A percentile compares a stretch with the other conserved stretches of the same genome.
phyloP scores from a whole-genome alignment of 257 asterid species.

The Solanum bulbocastanum region DNA sequence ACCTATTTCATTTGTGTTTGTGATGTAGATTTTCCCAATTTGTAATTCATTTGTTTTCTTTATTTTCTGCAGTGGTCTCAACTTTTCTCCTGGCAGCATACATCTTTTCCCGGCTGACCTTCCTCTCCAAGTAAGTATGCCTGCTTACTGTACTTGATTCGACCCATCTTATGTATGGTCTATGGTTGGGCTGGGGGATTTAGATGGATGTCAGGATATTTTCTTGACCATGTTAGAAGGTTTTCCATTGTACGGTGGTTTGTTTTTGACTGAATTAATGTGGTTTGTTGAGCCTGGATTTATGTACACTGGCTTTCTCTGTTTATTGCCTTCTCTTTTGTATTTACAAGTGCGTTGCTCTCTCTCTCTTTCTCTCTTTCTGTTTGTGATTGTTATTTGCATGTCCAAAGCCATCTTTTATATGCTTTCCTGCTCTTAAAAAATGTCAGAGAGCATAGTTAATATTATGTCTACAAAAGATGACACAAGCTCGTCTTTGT shows the following conservation, averaged over 20 bases:
- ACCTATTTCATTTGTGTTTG: not conserved
- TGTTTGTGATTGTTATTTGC: not conserved
- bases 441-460: not conserved
- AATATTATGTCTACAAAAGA: not conserved
- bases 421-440: not conserved
- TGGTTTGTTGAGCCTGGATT: not conserved
- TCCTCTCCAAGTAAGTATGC: constrained; percentile 47
- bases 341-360: not conserved
- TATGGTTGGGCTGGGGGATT: not conserved
- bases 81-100: constrained; percentile 52
- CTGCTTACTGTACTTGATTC: not conserved
- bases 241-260: not conserved
- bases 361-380: not conserved
- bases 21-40: not conserved
- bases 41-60: not conserved
- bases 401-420: not conserved
- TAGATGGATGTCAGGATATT: not conserved
- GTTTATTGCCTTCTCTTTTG: not conserved
- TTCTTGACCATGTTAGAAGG: not conserved
- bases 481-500: not conserved
- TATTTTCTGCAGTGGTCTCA: constrained; percentile 39
- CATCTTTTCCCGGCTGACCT: constrained; percentile 52
- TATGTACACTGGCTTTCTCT: not conserved
- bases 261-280: not conserved
- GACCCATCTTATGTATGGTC: not conserved